These are phyloP conservation scores for Dactylonectria estremocensis DNA, from an alignment of 2,329 filamentous ascomycete genomes.

Conservation along the genomic window DNA sequence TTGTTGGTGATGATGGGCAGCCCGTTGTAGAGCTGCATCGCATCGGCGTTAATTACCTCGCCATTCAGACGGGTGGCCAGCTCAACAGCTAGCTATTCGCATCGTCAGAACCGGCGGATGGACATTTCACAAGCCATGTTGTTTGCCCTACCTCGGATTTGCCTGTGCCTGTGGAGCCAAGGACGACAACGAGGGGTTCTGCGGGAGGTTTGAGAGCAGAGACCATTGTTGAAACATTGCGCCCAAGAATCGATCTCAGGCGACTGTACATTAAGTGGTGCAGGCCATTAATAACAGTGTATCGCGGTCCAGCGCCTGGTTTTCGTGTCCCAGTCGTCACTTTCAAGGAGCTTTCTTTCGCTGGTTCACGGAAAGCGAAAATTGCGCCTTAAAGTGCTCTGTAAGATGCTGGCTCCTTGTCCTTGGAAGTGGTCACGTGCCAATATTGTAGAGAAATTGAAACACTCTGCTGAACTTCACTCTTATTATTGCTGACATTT, in stretches of 20 bases:
- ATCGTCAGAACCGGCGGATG: slow-evolving; percentile 29
- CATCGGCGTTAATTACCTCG: slow-evolving; percentile 97
- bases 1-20: slow-evolving; percentile 97
- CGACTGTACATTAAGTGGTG: slow-evolving; percentile 48
- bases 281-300: slow-evolving; percentile 30
- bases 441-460: too few relatives aligned
- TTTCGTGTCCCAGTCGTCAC: too few relatives aligned
- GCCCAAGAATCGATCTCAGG: slow-evolving; percentile 45
- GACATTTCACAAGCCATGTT: not conserved
- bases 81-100: slow-evolving; percentile 84
- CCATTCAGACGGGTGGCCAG: slow-evolving; percentile 87
- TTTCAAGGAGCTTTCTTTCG: too few relatives aligned
- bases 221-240: slow-evolving; percentile 60
- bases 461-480: too few relatives aligned
- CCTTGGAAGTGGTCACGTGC: too few relatives aligned
- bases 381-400: not conserved
- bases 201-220: slow-evolving; percentile 54
- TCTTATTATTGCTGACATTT: too few relatives aligned
- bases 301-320: slow-evolving; percentile 3
- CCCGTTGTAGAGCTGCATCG: slow-evolving; percentile 96
- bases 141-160: slow-evolving; percentile 82
- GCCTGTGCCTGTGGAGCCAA: slow-evolving; percentile 93
- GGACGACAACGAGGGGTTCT: slow-evolving; percentile 81
- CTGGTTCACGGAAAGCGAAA: not conserved
- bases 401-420: too few relatives aligned